Base-by-base conservation (phyloP, 768 basidiomycete species). In the Sporobolomyces phaffii region DNA sequence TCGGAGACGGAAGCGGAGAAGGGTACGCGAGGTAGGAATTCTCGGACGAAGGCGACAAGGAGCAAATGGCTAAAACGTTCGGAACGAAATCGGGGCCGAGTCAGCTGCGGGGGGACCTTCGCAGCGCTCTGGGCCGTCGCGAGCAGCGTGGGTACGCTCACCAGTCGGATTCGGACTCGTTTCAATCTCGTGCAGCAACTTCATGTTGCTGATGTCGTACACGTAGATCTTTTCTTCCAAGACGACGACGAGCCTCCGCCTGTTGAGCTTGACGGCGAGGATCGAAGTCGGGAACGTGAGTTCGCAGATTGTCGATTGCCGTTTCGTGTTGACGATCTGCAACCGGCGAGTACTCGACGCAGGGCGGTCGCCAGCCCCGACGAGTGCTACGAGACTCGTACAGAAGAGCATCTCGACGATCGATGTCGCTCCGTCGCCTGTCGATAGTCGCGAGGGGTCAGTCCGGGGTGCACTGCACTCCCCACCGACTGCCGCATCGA, bases 331-430 rank as follows among this genome's bases (percentile, higher is more conserved):
- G 53, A 98, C 91, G 52, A 99, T 99, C 80, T 96, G 93, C 57
- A 99, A 80, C 75, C 94, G 90, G 26, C 96, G 82, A 13, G 93
- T 93, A 78, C 89, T 91, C 40, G 89, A 88, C 59, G 86, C 83
- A 1, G 91, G 89, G 51, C 91, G 88, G 79, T 96, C 92, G 18
- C 91, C 91, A 4, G 91, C 91, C 11, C 96, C 96, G 26, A 98
- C 96, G 36, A 99, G 83, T 1, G 96, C 96, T 51, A 99, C 91
- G 68, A 99, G 84, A 26, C 92, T 96, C 8, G 96, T 99, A 80
- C 93, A 97, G 81, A 99, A 99, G 65, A 99, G 82, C 96, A 99
- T 99, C 79, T 99, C 96, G 20, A 97, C 94, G 69, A 96, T 96
- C 28, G 92, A 91, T 22, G 89, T 84, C 3, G 94, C 90, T 11